Percentiles rank a stretch among this genome's conserved stretches.
phyloP scores from a whole-genome alignment of 352 stramenopile species.

The Phytopythium chamaehyphon region DNA sequence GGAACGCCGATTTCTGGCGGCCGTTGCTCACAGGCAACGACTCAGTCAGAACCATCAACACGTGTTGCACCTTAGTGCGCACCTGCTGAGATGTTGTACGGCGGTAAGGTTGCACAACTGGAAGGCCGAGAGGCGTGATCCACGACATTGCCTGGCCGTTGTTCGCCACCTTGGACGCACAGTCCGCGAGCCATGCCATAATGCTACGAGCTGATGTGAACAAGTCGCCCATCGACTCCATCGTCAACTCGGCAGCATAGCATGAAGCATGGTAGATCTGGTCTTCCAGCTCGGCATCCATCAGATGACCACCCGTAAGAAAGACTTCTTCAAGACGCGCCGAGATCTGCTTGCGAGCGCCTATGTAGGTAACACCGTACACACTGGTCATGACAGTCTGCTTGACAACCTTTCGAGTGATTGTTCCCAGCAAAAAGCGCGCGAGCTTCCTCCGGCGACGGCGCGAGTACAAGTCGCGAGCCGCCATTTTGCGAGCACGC shows the following conservation, averaged over 20 bases:
- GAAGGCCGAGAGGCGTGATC: constrained; percentile 98
- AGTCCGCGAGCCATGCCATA: constrained; percentile 90
- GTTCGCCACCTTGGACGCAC: constrained; percentile 61
- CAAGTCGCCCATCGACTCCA: constrained; percentile 96
- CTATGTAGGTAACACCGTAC: constrained; percentile 99
- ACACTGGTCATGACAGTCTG: constrained; percentile 99
- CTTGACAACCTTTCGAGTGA: constrained; percentile 97
- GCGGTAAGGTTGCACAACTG: constrained; percentile 98
- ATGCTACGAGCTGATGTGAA: constrained; percentile 95
- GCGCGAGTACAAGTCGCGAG: constrained; percentile 18
- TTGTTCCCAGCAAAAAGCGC: constrained; percentile 67
- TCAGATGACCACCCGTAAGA: constrained; percentile 68
- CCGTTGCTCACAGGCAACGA: constrained; percentile 54
- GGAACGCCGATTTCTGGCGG: constrained; percentile 96
- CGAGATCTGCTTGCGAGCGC: constrained; percentile 97
- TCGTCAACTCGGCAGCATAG: constrained; percentile 95
- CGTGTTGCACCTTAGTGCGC: constrained; percentile 84
- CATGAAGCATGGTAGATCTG: constrained; percentile 84
- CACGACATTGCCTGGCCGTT: constrained; percentile 95
- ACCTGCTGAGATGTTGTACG: constrained; percentile 75
- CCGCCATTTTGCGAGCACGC: constrained; percentile 15
- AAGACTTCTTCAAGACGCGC: constrained; percentile 93
- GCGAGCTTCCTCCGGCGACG: constrained; percentile 64
- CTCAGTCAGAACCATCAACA: constrained; percentile 82
- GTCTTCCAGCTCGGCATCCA: constrained; percentile 77